A percentile compares a stretch with the other conserved stretches of the same genome.
These are phyloP conservation scores for Melocanna baccifera DNA, from an alignment of 176 grass and related monocot genomes.

Conservation along the genomic window DNA sequence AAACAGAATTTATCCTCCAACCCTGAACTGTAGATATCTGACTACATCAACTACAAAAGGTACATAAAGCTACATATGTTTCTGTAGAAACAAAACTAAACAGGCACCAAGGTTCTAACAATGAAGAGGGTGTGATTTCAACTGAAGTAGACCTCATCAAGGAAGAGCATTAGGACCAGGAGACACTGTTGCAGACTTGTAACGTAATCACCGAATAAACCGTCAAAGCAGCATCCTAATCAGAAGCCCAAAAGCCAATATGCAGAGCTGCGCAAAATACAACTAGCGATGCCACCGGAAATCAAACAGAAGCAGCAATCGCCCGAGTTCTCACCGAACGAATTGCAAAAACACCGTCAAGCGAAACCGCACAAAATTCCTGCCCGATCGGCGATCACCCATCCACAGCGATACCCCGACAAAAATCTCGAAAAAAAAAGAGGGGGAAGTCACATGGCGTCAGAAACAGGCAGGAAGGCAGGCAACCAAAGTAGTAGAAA, in stretches of 20 bases:
- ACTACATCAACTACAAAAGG: background rate
- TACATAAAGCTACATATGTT: background rate
- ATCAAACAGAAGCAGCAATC: background rate
- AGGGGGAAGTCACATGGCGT: too few species aligned
- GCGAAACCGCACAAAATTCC: background rate
- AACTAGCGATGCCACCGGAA: too few species aligned
- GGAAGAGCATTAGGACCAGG: too few species aligned
- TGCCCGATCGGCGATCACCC: background rate
- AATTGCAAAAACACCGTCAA: background rate
- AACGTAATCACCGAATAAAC: background rate
- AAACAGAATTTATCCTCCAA: background rate
- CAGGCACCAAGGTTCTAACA: background rate
- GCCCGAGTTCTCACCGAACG: background rate
- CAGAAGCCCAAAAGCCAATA: background rate
- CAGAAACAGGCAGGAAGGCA: too few species aligned
- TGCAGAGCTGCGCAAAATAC: background rate
- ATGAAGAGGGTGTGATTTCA: background rate
- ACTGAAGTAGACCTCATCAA: too few species aligned
- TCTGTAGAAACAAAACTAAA: background rate
- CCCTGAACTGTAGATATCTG: background rate
- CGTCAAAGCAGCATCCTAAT: background rate
- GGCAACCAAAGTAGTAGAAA: too few species aligned
- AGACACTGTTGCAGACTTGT: too few species aligned
- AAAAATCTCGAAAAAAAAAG: too few species aligned
- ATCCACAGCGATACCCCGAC: too few species aligned